Percentiles rank a stretch among this genome's conserved stretches.
These are phyloP conservation scores for Colletotrichum siamense DNA, from an alignment of 2,329 filamentous ascomycete species.

Conservation along the genomic window DNA sequence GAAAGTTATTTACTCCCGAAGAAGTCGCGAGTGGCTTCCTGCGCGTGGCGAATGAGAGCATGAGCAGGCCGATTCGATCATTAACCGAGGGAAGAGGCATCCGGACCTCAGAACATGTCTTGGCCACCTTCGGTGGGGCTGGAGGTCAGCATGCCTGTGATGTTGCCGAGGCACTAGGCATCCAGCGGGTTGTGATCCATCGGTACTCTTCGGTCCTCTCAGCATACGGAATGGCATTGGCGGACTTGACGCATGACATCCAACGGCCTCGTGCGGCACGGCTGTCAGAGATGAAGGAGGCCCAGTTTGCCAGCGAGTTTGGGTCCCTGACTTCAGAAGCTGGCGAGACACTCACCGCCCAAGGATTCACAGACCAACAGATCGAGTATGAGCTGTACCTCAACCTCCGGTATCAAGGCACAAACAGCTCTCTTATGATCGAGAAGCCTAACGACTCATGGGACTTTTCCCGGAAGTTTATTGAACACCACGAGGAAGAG, in stretches of 20 bases:
- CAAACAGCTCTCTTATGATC: not conserved
- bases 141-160: conserved; percentile 66
- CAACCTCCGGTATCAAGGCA: not conserved
- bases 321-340: conserved; percentile 23
- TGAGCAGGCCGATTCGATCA: conserved; percentile 77
- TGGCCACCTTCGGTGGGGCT: conserved; percentile 67
- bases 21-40: conserved; percentile 71
- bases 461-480: conserved; percentile 26
- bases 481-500: conserved; percentile 12
- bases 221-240: conserved; percentile 48
- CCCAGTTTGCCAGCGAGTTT: not conserved
- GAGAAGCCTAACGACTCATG: conserved; percentile 20
- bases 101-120: conserved; percentile 33
- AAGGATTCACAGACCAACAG: not conserved
- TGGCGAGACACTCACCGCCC: not conserved
- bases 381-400: not conserved
- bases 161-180: conserved; percentile 45
- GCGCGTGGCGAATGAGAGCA: conserved; percentile 77
- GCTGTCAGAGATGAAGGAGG: conserved; percentile 5
- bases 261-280: conserved; percentile 33
- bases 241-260: conserved; percentile 41
- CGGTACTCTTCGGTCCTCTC: conserved; percentile 45
- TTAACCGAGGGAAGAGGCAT: conserved; percentile 67
- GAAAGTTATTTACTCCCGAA: conserved; percentile 33
- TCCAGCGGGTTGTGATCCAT: conserved; percentile 46